Base-by-base conservation (phyloP, 768 basidiomycete genomes). In the Coprinopsis strossmayeri region DNA sequence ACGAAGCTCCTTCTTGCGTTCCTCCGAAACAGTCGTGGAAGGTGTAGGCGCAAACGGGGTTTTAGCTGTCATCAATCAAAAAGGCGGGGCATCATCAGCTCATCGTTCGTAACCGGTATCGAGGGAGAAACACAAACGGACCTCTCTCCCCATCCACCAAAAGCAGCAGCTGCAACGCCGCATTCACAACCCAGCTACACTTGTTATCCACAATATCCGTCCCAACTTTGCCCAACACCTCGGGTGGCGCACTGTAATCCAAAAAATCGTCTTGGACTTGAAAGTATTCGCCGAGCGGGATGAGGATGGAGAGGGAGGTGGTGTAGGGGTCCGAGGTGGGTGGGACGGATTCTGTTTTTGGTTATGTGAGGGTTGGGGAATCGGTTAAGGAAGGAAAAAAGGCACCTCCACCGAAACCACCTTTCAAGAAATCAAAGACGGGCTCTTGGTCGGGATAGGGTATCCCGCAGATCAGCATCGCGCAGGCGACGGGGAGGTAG, bases 191-290 rank as follows among this genome's bases (percentile, higher is more conserved):
- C 96, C 95, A 99, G 15, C 87, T 87, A 67, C 95, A 98, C 71
- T 99, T 99, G 81, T 97, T 97, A 68, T 99, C 95, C 50, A 97
- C 65, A 59, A 99, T 99, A 64, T 98, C 96, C 13, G 95, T 98
- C 18, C 95, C 96, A 51, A 99, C 82, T 71, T 99, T 98, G 40
- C 95, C 95, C 45, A 97, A 87, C 57, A 87, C 77, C 67, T 93
- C 92, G 0, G 92, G 91, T 5, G 88, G 79, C 3, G 85, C 92
- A 17, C 87, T 84, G 63, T 81, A 96, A 66, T 99, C 96, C 58
- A 98, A 80, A 68, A 84, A 97, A 68, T 98, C 95, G 63, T 98
- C 95, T 67, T 99, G 95, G 51, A 95, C 77, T 68, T 99, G 95
- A 82, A 98, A 98, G 70, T 98, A 99, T 66, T 96, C 93, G 41